A percentile compares a stretch with the other conserved stretches of the same genome.
These are phyloP conservation scores for Galerina marginata DNA, from an alignment of 768 basidiomycete species.

Conservation along the genomic window DNA sequence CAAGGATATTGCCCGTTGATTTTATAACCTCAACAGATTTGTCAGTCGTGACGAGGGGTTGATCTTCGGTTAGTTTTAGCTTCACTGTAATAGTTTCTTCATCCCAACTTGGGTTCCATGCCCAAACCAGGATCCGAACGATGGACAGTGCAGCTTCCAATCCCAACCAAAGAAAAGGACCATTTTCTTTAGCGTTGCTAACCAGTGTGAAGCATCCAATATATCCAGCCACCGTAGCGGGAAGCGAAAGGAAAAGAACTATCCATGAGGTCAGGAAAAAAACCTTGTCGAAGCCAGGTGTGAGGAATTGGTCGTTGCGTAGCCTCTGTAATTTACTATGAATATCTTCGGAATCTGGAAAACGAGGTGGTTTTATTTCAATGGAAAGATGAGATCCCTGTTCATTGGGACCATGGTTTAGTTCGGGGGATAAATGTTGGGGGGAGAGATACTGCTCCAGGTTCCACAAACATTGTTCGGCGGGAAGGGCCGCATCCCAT, in stretches of 20 bases:
- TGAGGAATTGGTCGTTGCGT: neutral
- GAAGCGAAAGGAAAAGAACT: neutral
- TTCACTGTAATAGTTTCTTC: neutral
- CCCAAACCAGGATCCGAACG: slow-evolving; percentile 18
- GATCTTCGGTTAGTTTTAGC: neutral
- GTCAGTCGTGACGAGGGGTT: neutral
- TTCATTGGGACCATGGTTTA: too few species aligned
- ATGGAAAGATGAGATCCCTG: neutral
- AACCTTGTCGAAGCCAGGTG: neutral
- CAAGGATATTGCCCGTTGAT: neutral
- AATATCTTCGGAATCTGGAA: neutral
- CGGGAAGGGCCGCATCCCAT: neutral
- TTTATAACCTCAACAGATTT: neutral
- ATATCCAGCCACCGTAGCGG: slow-evolving; percentile 12
- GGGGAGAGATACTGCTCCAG: neutral
- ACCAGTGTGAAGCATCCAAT: slow-evolving; percentile 17
- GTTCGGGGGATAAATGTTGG: too few species aligned
- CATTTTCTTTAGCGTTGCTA: neutral
- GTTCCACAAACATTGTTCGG: neutral
- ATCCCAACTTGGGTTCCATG: slow-evolving; percentile 14
- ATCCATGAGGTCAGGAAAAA: neutral
- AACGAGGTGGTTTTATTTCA: neutral
- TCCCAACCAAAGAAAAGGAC: slow-evolving; percentile 17
- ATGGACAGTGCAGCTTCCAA: slow-evolving; percentile 14
- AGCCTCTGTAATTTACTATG: neutral